Conservation (phyloP, 345 rosid species). For the Citrus hindsii region DNA sequence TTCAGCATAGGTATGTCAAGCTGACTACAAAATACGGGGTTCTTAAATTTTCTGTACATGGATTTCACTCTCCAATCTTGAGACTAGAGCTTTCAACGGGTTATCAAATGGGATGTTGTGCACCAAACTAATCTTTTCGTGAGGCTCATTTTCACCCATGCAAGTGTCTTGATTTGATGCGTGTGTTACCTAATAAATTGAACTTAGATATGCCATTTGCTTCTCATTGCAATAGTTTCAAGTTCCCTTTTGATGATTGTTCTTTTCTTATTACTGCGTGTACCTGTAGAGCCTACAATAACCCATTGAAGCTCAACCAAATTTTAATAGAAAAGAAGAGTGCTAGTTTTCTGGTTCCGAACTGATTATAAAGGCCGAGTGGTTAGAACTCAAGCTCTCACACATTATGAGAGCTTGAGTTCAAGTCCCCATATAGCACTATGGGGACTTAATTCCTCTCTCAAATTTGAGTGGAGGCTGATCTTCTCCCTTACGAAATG, state of each 20-base stretch:
- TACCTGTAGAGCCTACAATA: not conserved
- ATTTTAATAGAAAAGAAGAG: not conserved
- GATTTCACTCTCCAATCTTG: not conserved
- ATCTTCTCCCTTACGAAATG: too few relatives aligned
- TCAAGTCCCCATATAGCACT: too few relatives aligned
- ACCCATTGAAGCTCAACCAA: not conserved
- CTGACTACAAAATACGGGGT: not conserved
- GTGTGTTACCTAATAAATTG: not conserved
- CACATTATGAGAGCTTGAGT: too few relatives aligned
- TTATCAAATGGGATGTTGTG: not conserved
- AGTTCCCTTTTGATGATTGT: not conserved
- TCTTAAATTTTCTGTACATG: not conserved
- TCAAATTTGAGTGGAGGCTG: too few relatives aligned
- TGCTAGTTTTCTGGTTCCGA: not conserved
- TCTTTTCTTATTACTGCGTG: not conserved
- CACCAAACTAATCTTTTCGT: not conserved
- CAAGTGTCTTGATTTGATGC: not conserved
- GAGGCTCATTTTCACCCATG: not conserved
- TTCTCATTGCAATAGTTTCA: not conserved
- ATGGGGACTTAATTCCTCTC: too few relatives aligned
- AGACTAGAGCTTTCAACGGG: not conserved
- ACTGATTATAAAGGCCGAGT: not conserved
- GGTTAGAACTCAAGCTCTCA: too few relatives aligned
- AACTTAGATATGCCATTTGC: not conserved
- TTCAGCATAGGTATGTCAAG: conserved; percentile 74